Evolutionary conservation across 2,329 filamentous ascomycete genomes (phyloP).

Genomic region (Aspergillus ochraceus): DNA sequence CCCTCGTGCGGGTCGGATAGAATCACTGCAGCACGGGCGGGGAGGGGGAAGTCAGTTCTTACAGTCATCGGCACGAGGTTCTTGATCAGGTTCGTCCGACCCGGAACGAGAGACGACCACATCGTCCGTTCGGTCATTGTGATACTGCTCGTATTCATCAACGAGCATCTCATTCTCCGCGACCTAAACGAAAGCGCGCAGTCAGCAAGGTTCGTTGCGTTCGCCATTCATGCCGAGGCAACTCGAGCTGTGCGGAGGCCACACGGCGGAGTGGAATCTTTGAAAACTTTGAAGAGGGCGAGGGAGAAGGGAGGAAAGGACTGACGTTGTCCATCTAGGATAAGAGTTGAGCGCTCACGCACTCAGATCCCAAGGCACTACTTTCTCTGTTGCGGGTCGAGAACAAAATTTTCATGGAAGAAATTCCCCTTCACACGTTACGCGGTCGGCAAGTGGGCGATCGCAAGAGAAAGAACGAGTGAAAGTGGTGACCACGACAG

Average conservation of each 20-base stretch:
- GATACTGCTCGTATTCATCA: conserved; percentile 57
- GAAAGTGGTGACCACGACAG: conserved; percentile 5
- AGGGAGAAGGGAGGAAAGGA: conserved; percentile 11
- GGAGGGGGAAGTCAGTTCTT: conserved; percentile 24
- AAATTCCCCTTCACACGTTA: neutral
- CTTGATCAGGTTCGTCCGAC: conserved; percentile 57
- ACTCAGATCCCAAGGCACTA: conserved; percentile 26
- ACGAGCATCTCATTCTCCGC: conserved; percentile 63
- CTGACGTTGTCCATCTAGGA: conserved; percentile 47
- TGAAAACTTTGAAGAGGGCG: neutral
- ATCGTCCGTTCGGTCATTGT: conserved; percentile 62
- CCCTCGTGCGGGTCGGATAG: neutral
- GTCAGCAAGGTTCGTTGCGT: conserved; percentile 6
- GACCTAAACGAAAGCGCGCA: conserved; percentile 46
- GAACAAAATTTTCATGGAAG: neutral
- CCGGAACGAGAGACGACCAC: conserved; percentile 63
- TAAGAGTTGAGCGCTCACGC: conserved; percentile 37
- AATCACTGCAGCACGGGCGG: neutral
- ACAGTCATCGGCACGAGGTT: conserved; percentile 61
- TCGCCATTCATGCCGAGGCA: neutral
- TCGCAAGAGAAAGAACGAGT: neutral
- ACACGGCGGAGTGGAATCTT: neutral
- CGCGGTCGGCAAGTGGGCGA: neutral
- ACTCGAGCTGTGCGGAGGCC: neutral
- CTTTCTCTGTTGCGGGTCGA: neutral